Evolutionary conservation across 1,284 basidiomycete species (phyloP), one percentile per base, ranked within the genome.

Genomic region (Fomitiporia mediterranea): DNA sequence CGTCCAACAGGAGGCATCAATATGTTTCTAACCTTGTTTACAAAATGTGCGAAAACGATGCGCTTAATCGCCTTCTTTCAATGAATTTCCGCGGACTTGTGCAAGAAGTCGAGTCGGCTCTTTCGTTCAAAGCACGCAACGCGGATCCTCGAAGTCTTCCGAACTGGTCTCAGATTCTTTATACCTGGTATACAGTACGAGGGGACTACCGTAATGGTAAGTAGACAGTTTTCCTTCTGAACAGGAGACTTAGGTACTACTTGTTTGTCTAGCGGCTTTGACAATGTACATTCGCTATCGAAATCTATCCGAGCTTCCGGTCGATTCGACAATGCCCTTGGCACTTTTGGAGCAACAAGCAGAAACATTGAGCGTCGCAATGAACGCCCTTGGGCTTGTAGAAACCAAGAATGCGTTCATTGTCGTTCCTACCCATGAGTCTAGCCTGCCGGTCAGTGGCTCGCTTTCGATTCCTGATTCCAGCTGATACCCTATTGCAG

Each of bases 121-220:
- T 99, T 47, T 83, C 89, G 39, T 98, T 97, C 78, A 97, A 98
- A 71, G 93, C 94, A 8, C 83, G 95, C 60, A 97, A 98, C 69
- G 89, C 88, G 19, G 91, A 98, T 72, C 94, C 96, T 44, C 81
- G 91, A 51, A 75, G 86, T 40, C 80, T 78, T 42, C 95, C 95
- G 0, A 89, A 88, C 67, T 99, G 98, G 75, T 91, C 94, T 50
- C 82, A 85, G 63, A 91, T 99, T 57, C 74, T 99, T n/a, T 98
- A 98, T 73, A 88, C 93, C 48, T 99, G 94, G 91, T 89, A 93
- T 69, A 83, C 89, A 61, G 79, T 81, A 52, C 78, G 90, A 68
- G 90, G 90, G 32, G 92, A 97, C 68, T 94, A 94, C 72, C 82
- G 91, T 51, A 91, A 83, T 66, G 94, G 93, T 93, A 66, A 69